Evolutionary conservation across 225 moss, liverwort and hornwort species (phyloP).

Genomic region (Thuidium tamariscinum): DNA sequence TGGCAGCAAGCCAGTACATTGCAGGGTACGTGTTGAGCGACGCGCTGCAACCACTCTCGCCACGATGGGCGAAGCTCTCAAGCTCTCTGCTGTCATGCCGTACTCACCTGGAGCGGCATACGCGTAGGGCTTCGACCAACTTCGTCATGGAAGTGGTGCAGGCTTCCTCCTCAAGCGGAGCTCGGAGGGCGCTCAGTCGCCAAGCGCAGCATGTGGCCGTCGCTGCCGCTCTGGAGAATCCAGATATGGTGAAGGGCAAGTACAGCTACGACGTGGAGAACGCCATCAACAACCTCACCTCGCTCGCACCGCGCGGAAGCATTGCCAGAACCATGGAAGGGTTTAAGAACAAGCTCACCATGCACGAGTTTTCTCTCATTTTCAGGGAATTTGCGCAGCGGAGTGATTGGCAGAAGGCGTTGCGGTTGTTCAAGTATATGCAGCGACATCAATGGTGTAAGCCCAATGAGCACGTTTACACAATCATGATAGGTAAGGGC

Average conservation of each 20-base stretch:
- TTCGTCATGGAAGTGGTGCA: conserved; percentile 8
- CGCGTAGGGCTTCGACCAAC: background rate
- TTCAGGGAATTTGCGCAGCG: conserved; percentile 97
- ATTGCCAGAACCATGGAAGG: conserved; percentile 87
- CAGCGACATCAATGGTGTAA: conserved; percentile 98
- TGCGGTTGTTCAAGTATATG: conserved; percentile 97
- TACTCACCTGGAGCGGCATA: background rate
- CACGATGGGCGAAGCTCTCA: background rate
- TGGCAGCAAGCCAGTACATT: conserved; percentile 12
- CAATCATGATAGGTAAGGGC: conserved; percentile 74
- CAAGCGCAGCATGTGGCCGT: conserved; percentile 23
- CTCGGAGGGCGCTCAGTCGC: background rate
- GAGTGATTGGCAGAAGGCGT: conserved; percentile 81
- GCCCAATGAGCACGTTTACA: conserved; percentile 97
- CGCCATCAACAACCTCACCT: conserved; percentile 64
- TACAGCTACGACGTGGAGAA: conserved; percentile 83
- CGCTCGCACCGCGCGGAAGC: conserved; percentile 86
- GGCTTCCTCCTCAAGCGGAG: background rate
- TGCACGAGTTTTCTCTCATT: conserved; percentile 88
- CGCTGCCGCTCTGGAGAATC: conserved; percentile 6
- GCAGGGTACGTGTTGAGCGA: background rate
- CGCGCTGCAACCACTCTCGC: background rate
- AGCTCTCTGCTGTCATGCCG: background rate
- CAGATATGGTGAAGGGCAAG: conserved; percentile 74
- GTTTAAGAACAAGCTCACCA: conserved; percentile 61